Evolutionary conservation across 1,139 yeast species (phyloP).

Genomic region (Suhomyces coccinellae): DNA sequence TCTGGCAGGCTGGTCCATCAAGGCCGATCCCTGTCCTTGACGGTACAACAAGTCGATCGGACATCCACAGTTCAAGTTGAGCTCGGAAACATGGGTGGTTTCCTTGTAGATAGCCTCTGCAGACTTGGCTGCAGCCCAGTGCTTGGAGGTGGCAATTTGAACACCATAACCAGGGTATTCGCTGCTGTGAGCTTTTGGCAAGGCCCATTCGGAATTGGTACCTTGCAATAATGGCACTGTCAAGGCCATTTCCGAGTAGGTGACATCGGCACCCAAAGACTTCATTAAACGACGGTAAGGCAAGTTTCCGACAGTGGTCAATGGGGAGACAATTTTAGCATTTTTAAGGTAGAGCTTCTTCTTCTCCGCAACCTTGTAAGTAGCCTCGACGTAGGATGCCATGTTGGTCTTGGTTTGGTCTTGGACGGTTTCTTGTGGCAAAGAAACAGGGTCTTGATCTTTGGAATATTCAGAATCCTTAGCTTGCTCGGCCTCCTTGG

Average conservation of each 20-base stretch:
- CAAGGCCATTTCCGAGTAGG: conserved; percentile 95
- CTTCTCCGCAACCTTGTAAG: conserved; percentile 81
- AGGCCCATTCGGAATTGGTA: conserved; percentile 94
- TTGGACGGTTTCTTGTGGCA: conserved; percentile 1
- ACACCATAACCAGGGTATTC: conserved; percentile 92
- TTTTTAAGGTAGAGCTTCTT: conserved; percentile 62
- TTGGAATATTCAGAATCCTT: conserved; percentile 23
- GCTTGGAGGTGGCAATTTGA: conserved; percentile 88
- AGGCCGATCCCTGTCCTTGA: conserved; percentile 95
- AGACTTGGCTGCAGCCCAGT: conserved; percentile 92
- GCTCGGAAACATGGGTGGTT: conserved; percentile 61
- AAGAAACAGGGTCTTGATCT: too few relatives aligned
- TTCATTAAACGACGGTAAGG: conserved; percentile 95
- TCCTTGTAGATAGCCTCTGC: conserved; percentile 72
- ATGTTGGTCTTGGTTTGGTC: conserved; percentile 37
- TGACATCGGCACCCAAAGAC: conserved; percentile 85
- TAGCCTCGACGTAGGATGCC: conserved; percentile 70
- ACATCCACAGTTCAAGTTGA: conserved; percentile 94
- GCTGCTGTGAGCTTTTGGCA: conserved; percentile 80
- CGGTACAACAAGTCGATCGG: conserved; percentile 91
- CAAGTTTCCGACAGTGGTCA: conserved; percentile 95
- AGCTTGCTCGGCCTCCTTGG: conserved; percentile 17
- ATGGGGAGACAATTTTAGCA: conserved; percentile 89
- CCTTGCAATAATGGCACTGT: conserved; percentile 86
- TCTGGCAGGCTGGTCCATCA: conserved; percentile 86